phyloP scores from a whole-genome alignment of 2,329 filamentous ascomycete species.

The Fusarium pininemorale region DNA sequence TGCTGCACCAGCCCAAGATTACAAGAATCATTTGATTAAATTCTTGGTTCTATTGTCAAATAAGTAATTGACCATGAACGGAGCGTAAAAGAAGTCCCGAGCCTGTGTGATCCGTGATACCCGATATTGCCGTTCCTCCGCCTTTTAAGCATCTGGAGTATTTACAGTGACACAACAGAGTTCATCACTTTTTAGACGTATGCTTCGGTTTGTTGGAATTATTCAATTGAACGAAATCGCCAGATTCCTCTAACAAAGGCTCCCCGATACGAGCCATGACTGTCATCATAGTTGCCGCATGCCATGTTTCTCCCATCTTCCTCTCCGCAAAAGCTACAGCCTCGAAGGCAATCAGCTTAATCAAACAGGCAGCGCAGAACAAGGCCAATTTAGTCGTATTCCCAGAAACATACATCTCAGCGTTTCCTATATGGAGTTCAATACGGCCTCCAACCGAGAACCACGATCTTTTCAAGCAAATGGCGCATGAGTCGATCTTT shows the following conservation, averaged over 20 bases:
- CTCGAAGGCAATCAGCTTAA: conserved; percentile 56
- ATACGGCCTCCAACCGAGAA: conserved; percentile 58
- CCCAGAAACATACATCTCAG: conserved; percentile 62
- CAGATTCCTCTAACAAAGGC: no score
- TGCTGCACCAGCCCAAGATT: no score
- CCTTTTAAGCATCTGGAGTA: not conserved
- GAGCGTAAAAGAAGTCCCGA: not conserved
- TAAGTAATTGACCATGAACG: not conserved
- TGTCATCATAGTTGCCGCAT: conserved; percentile 43
- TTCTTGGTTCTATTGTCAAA: no score
- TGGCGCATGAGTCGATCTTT: conserved; percentile 56
- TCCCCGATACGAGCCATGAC: not conserved
- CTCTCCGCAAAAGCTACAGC: conserved; percentile 57
- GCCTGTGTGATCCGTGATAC: not conserved
- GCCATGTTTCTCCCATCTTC: conserved; percentile 56
- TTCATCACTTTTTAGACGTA: not conserved
- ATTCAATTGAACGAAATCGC: no score
- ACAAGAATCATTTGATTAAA: not conserved
- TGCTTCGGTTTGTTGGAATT: no score
- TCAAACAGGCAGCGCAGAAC: conserved; percentile 54
- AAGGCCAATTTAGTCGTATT: conserved; percentile 62
- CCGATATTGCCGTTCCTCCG: conserved; percentile 3
- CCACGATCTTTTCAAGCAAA: conserved; percentile 58
- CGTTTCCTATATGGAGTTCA: conserved; percentile 62
- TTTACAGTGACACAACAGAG: not conserved